Evolutionary conservation across 164 flowering plant genomes (phyloP).

Genomic region (Magnolia officinalis): DNA sequence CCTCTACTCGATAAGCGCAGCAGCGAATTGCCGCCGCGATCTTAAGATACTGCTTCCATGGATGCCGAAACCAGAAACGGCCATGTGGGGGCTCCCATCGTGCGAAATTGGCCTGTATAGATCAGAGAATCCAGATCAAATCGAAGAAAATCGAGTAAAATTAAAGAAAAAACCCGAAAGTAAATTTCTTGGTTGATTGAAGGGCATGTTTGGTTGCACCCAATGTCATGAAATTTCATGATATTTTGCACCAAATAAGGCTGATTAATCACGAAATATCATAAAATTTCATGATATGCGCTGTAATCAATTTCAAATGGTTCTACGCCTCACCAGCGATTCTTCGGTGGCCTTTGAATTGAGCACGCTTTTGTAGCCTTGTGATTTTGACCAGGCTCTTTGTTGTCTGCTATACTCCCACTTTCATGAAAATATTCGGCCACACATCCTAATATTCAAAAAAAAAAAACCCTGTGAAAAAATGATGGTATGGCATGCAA

Average conservation of each 20-base stretch:
- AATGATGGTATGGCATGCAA: neutral
- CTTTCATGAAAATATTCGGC: conserved; percentile 34
- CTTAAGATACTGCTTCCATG: conserved; percentile 73
- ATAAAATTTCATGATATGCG: neutral
- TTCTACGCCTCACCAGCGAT: conserved; percentile 39
- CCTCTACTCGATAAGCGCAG: conserved; percentile 64
- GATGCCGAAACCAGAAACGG: conserved; percentile 54
- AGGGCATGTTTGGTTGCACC: neutral
- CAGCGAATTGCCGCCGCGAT: conserved; percentile 44
- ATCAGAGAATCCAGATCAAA: neutral
- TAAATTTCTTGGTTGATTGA: neutral
- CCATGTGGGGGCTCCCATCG: conserved; percentile 93
- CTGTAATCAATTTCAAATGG: neutral
- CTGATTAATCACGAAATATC: neutral
- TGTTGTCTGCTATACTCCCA: conserved; percentile 3
- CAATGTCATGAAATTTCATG: no score
- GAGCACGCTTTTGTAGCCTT: conserved; percentile 59
- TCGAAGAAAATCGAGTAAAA: neutral
- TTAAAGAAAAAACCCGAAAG: neutral
- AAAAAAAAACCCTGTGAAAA: neutral
- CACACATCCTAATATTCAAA: conserved; percentile 35
- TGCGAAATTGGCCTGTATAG: conserved; percentile 65
- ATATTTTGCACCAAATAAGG: neutral
- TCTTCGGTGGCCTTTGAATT: conserved; percentile 71
- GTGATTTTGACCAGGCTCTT: conserved; percentile 21